Evolutionary conservation across 2,329 filamentous ascomycete genomes (phyloP).

Genomic region (Alternaria angustiovoidea): DNA sequence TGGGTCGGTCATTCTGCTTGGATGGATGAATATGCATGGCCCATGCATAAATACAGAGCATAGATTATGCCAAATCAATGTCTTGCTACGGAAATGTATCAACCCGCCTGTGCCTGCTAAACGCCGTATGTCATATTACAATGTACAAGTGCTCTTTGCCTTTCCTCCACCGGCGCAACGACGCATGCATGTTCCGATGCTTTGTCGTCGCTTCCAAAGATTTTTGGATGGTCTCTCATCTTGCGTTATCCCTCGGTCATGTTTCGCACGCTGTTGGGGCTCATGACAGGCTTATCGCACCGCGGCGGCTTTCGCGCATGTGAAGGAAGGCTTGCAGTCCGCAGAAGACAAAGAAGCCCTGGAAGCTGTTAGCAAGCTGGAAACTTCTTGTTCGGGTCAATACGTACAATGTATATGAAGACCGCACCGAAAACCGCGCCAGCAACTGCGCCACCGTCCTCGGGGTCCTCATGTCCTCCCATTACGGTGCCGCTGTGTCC

Average conservation of each 20-base stretch:
- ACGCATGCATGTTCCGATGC: neutral
- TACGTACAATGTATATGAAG: constrained; percentile 85
- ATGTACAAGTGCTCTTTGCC: constrained; percentile 12
- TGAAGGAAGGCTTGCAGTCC: constrained; percentile 88
- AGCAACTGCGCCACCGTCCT: constrained; percentile 79
- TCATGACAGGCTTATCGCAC: constrained; percentile 78
- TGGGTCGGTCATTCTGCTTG: neutral
- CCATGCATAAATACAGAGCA: constrained; percentile 3
- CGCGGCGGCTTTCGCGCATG: constrained; percentile 80
- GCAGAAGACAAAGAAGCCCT: constrained; percentile 90
- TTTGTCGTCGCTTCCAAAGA: neutral
- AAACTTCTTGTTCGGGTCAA: neutral
- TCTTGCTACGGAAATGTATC: constrained; percentile 13
- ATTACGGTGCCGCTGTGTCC: constrained; percentile 82
- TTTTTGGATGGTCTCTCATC: neutral
- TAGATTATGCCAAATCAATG: constrained; percentile 11
- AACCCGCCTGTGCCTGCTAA: constrained; percentile 13
- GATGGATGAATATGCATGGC: neutral
- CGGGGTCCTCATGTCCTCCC: constrained; percentile 73
- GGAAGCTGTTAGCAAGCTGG: constrained; percentile 9
- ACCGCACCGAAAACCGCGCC: constrained; percentile 88
- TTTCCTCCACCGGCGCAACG: neutral
- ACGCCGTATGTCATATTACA: constrained; percentile 34
- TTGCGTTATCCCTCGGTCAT: neutral
- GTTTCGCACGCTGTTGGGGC: neutral